Conservation (phyloP, 1,284 basidiomycete genomes). For the Coniferiporia sulphurascens region DNA sequence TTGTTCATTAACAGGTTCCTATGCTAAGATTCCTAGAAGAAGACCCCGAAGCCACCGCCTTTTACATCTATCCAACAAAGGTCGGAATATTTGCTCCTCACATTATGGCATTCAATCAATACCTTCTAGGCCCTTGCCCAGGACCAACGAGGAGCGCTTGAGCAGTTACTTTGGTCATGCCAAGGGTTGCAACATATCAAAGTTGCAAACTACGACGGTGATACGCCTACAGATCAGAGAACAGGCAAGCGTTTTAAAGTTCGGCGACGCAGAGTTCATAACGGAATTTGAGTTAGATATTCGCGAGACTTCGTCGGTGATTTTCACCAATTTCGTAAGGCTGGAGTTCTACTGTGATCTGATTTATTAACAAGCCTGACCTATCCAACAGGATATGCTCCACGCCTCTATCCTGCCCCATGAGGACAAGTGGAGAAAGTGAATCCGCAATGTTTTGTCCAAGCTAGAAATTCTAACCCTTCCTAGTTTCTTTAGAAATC, state of each 20-base stretch:
- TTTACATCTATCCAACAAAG: conserved; percentile 91
- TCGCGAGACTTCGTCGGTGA: conserved; percentile 60
- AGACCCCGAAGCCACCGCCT: conserved; percentile 60
- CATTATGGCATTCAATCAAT: not conserved
- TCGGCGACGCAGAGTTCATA: not conserved
- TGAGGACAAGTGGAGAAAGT: conserved; percentile 82
- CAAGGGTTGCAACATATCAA: conserved; percentile 47
- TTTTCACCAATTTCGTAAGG: conserved; percentile 75
- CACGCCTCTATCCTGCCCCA: conserved; percentile 83
- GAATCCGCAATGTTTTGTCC: conserved; percentile 16
- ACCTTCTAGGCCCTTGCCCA: conserved; percentile 74
- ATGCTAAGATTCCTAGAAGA: conserved; percentile 65
- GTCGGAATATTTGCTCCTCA: conserved; percentile 29
- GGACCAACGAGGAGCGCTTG: conserved; percentile 72
- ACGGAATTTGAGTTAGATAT: conserved; percentile 39
- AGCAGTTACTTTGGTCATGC: conserved; percentile 60
- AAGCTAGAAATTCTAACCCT: not conserved
- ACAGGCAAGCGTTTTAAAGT: conserved; percentile 35
- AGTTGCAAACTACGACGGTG: conserved; percentile 85
- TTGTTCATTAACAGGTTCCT: conserved; percentile 54
- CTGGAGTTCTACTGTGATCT: conserved; percentile 25
- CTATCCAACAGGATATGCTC: conserved; percentile 73
- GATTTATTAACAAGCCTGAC: not conserved
- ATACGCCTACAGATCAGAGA: conserved; percentile 70
- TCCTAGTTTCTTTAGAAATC: conserved; percentile 62